A percentile compares a stretch with the other conserved stretches of the same genome.
phyloP scores from a whole-genome alignment of 1,139 yeast genomes.

The Groenewaldozyma auringiensis region DNA sequence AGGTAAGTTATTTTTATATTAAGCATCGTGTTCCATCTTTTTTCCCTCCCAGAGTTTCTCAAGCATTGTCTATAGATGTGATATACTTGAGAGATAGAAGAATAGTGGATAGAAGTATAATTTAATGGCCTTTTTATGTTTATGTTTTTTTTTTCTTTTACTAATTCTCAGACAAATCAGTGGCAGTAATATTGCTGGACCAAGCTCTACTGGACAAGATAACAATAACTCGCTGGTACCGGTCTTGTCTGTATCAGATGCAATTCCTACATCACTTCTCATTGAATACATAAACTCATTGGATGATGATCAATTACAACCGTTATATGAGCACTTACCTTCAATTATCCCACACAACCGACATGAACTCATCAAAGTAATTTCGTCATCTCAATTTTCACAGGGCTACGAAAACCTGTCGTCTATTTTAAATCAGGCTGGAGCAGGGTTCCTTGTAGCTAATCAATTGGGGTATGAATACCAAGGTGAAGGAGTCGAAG shows the following conservation, averaged over 20 bases:
- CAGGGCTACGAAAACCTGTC: slow-evolving; percentile 42
- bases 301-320: slow-evolving; percentile 33
- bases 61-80: neutral
- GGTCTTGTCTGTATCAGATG: slow-evolving; percentile 32
- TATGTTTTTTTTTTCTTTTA: neutral
- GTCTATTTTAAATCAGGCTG: slow-evolving; percentile 38
- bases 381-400: slow-evolving; percentile 48
- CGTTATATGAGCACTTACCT: slow-evolving; percentile 41
- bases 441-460: slow-evolving; percentile 49
- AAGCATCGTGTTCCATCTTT: slow-evolving; percentile 11
- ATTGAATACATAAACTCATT: slow-evolving; percentile 37
- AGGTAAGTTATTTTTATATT: neutral
- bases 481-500: slow-evolving; percentile 52
- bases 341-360: slow-evolving; percentile 37
- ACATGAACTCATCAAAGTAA: slow-evolving; percentile 38
- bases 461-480: slow-evolving; percentile 46
- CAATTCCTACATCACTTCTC: slow-evolving; percentile 37
- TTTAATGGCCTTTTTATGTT: neutral
- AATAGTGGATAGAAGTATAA: too few relatives aligned
- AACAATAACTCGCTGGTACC: slow-evolving; percentile 16
- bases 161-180: neutral
- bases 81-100: neutral
- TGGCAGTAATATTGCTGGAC: too few relatives aligned
- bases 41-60: neutral
- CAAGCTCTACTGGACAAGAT: slow-evolving; percentile 1